Percentiles rank a stretch among this genome's conserved stretches.
phyloP scores from a whole-genome alignment of 306 rosid species.

The Glycyrrhiza uralensis region DNA sequence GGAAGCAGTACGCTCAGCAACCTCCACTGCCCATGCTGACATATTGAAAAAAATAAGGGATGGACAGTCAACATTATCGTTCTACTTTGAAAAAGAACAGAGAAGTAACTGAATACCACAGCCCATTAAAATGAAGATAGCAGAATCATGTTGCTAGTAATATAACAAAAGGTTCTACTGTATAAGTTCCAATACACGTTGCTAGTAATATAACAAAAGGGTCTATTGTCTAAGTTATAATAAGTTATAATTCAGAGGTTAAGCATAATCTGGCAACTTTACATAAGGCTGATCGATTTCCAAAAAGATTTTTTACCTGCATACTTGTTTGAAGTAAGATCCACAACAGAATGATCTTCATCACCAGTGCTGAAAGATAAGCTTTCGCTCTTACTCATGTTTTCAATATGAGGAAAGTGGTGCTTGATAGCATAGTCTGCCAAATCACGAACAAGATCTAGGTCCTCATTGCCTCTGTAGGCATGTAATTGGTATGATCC shows the following conservation, averaged over 20 bases:
- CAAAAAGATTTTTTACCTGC: conserved; percentile 64
- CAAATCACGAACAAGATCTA: conserved; percentile 63
- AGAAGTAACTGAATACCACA: background rate
- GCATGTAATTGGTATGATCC: conserved; percentile 97
- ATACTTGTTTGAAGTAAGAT: conserved; percentile 94
- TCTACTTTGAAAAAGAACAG: background rate
- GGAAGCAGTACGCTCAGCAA: conserved; percentile 94
- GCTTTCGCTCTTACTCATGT: conserved; percentile 78
- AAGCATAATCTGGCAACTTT: no score
- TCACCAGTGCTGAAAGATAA: conserved; percentile 82
- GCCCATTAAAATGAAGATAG: background rate
- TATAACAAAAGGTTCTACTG: background rate
- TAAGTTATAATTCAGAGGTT: no score
- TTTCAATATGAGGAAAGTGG: conserved; percentile 90
- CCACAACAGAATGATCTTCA: conserved; percentile 74
- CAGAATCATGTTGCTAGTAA: background rate
- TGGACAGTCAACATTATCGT: conserved; percentile 4
- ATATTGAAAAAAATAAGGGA: conserved; percentile 9
- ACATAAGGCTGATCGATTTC: no score
- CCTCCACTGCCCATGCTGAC: conserved; percentile 91
- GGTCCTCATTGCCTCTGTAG: conserved; percentile 76
- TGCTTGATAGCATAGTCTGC: conserved; percentile 87
- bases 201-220: no score
- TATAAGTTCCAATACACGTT: background rate
- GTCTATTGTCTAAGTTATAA: no score